phyloP scores from a whole-genome alignment of 106 monocot genomes.

The Posidonia australis region DNA sequence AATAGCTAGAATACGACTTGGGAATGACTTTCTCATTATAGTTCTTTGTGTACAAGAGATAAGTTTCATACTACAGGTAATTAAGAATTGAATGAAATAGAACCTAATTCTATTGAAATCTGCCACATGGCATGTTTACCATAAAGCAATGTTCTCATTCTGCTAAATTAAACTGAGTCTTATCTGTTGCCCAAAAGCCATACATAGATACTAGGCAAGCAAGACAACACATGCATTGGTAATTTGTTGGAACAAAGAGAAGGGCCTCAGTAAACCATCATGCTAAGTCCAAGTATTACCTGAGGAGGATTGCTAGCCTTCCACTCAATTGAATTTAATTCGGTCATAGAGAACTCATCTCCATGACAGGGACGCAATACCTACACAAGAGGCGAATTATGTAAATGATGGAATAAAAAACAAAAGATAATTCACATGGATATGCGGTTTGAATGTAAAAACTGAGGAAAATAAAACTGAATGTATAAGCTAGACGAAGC shows the following conservation, averaged over 20 bases:
- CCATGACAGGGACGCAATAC: conserved; percentile 61
- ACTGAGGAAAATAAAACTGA: background rate
- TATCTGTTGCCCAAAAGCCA: no score
- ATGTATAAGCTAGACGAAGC: background rate
- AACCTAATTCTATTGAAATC: no score
- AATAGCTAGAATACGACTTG: background rate
- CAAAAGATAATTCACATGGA: background rate
- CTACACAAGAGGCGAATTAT: conserved; percentile 19
- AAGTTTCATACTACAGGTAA: no score
- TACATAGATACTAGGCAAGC: no score
- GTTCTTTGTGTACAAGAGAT: no score
- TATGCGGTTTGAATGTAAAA: background rate
- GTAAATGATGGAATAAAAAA: background rate
- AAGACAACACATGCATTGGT: no score
- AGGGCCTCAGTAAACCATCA: background rate
- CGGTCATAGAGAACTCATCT: conserved; percentile 45
- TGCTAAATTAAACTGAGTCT: no score
- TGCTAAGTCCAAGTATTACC: conserved; percentile 23
- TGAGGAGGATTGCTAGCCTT: conserved; percentile 46
- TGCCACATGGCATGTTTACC: no score
- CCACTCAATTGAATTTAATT: conserved; percentile 66
- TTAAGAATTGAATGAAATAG: no score
- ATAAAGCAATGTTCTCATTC: no score
- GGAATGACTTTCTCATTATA: background rate
- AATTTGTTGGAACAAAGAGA: background rate